Percentiles rank a stretch among this genome's conserved stretches.
Evolutionary conservation across 2,329 filamentous ascomycete genomes (phyloP).

Genomic region (Xylariaceae sp.): DNA sequence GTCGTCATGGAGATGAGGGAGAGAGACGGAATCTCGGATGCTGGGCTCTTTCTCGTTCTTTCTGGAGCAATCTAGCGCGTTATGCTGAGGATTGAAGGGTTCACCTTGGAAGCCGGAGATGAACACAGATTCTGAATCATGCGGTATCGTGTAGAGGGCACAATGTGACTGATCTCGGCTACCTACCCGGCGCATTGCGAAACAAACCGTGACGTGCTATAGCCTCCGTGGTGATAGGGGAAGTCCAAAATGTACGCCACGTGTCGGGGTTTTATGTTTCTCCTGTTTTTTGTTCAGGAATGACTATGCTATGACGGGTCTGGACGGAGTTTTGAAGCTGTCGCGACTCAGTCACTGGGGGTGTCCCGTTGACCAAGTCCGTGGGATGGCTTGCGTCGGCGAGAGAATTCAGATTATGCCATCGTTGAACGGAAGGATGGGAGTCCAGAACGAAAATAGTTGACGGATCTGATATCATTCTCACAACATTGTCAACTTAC

Average conservation of each 20-base stretch:
- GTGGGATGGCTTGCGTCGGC: too few relatives aligned
- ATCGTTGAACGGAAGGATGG: neutral
- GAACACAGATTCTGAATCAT: neutral
- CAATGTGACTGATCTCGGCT: neutral
- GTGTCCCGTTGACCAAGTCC: too few relatives aligned
- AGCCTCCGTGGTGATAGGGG: too few relatives aligned
- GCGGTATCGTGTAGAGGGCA: neutral
- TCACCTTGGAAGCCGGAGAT: neutral
- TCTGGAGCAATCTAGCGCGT: neutral
- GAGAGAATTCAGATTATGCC: too few relatives aligned
- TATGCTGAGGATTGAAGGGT: neutral
- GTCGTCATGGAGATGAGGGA: neutral
- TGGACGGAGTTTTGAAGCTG: neutral
- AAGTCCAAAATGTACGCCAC: too few relatives aligned
- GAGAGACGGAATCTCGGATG: slow-evolving; percentile 3
- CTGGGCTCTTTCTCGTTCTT: neutral
- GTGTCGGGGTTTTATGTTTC: too few relatives aligned
- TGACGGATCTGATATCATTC: neutral
- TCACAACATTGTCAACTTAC: neutral
- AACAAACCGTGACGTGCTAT: neutral
- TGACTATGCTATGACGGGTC: neutral
- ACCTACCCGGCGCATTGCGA: neutral
- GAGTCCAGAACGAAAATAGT: neutral
- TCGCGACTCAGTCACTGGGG: neutral
- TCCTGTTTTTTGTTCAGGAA: neutral